Evolutionary conservation across 768 basidiomycete species (phyloP), one percentile per base, ranked within the genome.

Genomic region (Xanthoconium stramineum): DNA sequence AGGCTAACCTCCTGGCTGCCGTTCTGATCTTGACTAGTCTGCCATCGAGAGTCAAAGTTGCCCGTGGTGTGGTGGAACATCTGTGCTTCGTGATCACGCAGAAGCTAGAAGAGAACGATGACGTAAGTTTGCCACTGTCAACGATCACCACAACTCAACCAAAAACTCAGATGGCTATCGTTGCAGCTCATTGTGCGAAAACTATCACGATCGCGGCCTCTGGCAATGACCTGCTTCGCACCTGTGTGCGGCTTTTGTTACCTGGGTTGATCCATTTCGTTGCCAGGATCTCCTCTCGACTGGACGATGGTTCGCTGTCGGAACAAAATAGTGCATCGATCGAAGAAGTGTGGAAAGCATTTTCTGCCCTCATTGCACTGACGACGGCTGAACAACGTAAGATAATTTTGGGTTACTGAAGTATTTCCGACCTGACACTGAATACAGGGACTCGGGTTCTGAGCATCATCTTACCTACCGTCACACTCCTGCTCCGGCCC

Each of bases 131-230:
- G 74, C 63, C 28, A 17, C 44, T 10, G 9, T n/a, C 30, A n/a
- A n/a, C 17, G 8, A 43, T 61, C 36, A 12, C 39, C 29, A 24
- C 44, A 20, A 42, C 37, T 2, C 35, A 55, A 57, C 37, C 42
- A 9, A 20, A 42, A 30, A 30, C 55, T 33, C 38, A 97, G 91
- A 76, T 85, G 39, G 84, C 89, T 2, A 69, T 92, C n/a, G 91
- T 90, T 3, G 94, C 94, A 2, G 83, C 88, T 3, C 93, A 98
- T 63, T 98, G 96, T 64, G 84, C 89, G 2, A 91, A 89, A 66
- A 95, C 94, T 0, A 74, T 98, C 40, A 79, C 92, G 36, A 69
- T 83, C 6, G 85, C 94, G 3, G 88, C 92, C 0, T 75, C 84
- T 3, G 86, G 85, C 5, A 86, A 83, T 50, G 72, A 81, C 1